Percentiles rank a stretch among this genome's conserved stretches.
Conservation (phyloP, 2,329 filamentous ascomycete genomes). For the Cordyceps militaris region DNA sequence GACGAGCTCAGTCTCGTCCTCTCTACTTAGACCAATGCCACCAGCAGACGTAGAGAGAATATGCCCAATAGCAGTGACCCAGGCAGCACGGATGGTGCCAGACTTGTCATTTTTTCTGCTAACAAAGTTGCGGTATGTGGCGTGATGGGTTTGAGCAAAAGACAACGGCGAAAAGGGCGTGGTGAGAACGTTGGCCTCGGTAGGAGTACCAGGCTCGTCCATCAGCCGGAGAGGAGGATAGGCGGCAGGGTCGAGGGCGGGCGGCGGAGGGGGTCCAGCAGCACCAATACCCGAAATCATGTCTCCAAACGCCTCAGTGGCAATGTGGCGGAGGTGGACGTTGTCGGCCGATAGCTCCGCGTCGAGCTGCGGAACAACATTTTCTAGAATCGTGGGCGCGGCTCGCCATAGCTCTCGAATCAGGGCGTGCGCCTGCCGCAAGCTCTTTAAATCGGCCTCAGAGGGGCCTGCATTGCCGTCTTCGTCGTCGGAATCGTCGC, state of each 20-base stretch:
- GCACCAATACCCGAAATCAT: conserved; percentile 91
- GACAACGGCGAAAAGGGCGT: conserved; percentile 82
- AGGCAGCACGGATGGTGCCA: conserved; percentile 71
- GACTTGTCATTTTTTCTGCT: conserved; percentile 83
- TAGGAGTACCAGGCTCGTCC: conserved; percentile 42
- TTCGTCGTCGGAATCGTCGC: conserved; percentile 60
- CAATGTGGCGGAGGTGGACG: conserved; percentile 74
- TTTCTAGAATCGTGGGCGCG: conserved; percentile 78
- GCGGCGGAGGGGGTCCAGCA: conserved; percentile 70
- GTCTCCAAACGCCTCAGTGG: conserved; percentile 90
- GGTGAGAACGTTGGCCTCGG: conserved; percentile 58
- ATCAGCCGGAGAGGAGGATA: conserved; percentile 70
- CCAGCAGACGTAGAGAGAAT: conserved; percentile 90
- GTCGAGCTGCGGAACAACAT: conserved; percentile 90
- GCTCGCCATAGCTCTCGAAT: conserved; percentile 92
- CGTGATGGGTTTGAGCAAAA: conserved; percentile 74
- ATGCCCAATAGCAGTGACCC: conserved; percentile 76
- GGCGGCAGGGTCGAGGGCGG: conserved; percentile 68
- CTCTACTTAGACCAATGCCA: conserved; percentile 75
- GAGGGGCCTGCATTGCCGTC: conserved; percentile 55
- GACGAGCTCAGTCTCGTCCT: conserved; percentile 72
- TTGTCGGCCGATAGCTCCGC: conserved; percentile 89
- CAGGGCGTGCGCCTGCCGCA: conserved; percentile 81
- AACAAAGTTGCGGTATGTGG: conserved; percentile 77
- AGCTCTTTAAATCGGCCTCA: conserved; percentile 78